These are phyloP conservation scores for Vitis cinerea DNA, from an alignment of 164 flowering plant species.

Conservation along the genomic window DNA sequence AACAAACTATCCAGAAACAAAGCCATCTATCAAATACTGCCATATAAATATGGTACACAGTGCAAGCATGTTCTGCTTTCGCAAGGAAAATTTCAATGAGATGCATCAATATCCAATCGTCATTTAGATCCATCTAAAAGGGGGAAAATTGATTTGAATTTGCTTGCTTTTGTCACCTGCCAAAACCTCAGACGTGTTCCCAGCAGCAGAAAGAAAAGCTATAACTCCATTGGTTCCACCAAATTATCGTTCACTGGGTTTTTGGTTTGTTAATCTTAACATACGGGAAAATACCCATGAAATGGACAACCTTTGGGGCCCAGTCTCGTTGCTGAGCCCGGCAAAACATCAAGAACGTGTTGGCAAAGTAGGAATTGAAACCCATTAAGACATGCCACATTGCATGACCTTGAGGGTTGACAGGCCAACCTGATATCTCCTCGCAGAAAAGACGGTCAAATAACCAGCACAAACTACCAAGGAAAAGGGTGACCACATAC, in stretches of 20 bases:
- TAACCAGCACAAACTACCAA: conserved; percentile 62
- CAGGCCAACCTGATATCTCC: conserved; percentile 41
- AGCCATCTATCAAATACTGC: neutral
- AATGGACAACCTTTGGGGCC: conserved; percentile 49
- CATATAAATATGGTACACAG: conserved; percentile 23
- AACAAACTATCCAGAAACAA: neutral
- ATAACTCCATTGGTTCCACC: neutral
- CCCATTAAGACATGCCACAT: conserved; percentile 83
- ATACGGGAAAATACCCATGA: conserved; percentile 64
- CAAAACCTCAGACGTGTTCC: neutral
- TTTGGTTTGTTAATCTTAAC: conserved; percentile 73
- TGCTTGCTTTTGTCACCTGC: conserved; percentile 1
- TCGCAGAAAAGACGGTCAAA: conserved; percentile 57
- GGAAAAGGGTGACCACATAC: conserved; percentile 44
- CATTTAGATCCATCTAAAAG: neutral
- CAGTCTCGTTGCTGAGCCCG: conserved; percentile 79
- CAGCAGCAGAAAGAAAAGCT: neutral
- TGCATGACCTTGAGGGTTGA: conserved; percentile 86
- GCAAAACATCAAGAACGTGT: conserved; percentile 83
- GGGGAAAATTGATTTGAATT: neutral
- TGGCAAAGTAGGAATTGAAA: conserved; percentile 73
- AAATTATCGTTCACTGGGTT: conserved; percentile 34
- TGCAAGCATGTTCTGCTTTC: conserved; percentile 11
- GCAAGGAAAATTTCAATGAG: conserved; percentile 11
- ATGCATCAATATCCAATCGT: conserved; percentile 2